These are phyloP conservation scores for Phytopythium aichiense DNA, from an alignment of 352 stramenopile species.

Conservation along the genomic window DNA sequence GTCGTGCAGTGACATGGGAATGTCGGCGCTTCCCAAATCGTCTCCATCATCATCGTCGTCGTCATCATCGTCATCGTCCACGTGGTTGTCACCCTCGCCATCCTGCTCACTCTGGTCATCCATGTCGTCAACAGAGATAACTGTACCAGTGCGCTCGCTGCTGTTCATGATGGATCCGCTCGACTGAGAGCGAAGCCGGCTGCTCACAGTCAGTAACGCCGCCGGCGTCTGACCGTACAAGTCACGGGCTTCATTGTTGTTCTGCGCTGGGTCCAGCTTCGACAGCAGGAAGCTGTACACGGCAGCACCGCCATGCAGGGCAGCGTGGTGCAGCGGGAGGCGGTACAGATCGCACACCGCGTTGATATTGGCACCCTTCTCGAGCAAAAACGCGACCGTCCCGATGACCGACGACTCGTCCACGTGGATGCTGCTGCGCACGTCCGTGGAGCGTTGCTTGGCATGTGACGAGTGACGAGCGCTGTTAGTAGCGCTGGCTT, in stretches of 20 bases:
- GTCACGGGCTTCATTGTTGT: constrained; percentile 50
- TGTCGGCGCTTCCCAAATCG: constrained; percentile 36
- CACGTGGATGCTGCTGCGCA: constrained; percentile 41
- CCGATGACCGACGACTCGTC: constrained; percentile 53
- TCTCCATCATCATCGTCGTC: constrained; percentile 35
- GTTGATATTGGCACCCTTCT: constrained; percentile 48
- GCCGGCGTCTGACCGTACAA: constrained; percentile 61
- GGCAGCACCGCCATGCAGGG: constrained; percentile 51
- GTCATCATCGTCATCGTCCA: constrained; percentile 30
- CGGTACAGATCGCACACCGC: constrained; percentile 69
- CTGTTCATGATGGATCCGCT: constrained; percentile 3
- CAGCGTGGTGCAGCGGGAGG: constrained; percentile 72
- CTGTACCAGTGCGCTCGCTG: constrained; percentile 2
- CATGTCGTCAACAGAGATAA: constrained; percentile 5
- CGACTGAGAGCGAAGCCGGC: constrained; percentile 14
- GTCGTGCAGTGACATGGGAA: constrained; percentile 46
- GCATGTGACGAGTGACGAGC: neutral
- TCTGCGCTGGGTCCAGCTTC: constrained; percentile 34
- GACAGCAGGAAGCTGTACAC: constrained; percentile 50
- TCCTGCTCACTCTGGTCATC: constrained; percentile 15
- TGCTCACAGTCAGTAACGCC: constrained; percentile 36
- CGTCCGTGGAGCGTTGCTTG: constrained; percentile 25
- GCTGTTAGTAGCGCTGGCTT: neutral
- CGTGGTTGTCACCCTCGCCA: constrained; percentile 19
- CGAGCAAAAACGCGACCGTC: constrained; percentile 74